Evolutionary conservation across 495 filamentous ascomycete species (phyloP), one percentile per base, ranked within the genome.

Genomic region (Daldinia decipiens): DNA sequence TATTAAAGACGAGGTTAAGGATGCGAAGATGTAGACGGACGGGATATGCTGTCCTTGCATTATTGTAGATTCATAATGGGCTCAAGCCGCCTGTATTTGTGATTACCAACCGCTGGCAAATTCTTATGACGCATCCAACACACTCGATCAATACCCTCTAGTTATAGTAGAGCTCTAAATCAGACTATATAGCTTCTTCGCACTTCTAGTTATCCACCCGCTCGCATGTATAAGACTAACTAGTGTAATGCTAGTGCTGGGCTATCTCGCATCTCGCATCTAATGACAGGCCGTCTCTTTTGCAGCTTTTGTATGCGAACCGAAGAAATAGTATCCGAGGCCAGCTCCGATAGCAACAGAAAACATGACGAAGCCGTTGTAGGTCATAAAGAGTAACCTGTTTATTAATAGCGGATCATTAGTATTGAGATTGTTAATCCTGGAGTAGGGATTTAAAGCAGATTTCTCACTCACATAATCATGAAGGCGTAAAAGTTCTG

Each of bases 401-500:
- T 36, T 53, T 31, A 19, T 53, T 38, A 11, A 15, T 56, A 13
- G 1, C 38, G 2, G 17, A 60, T 19, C 9, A 52, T 55, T 19
- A 58, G 53, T 52, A 63, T 24, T 3, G 68, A 21, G 11, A n/a
- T 9, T 17, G 55, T 31, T 29, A 5, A 29, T 27, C 26, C 26
- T 27, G 26, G 26, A 27, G 2, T 17, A 47, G 29, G 26, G 24
- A 11, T 38, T 43, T 15, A 29, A 34, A 59, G 40, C 34, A 40
- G 15, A 7, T 34, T 15, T 55, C 15, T 17, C 5, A 91, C 93
- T 90, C 75, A 98, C 95, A 99, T 99, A 74, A 99, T 96, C 82
- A 99, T 98, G 74, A 99, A 98, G 54, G 93, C 95, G 81, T 99
- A 99, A 76, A 98, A 99, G 60, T 94, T 95, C 85, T 99, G 95